Percentiles rank a stretch among this genome's conserved stretches.
These are phyloP conservation scores for Lepiota brunneoincarnata DNA, from an alignment of 768 basidiomycete genomes.

Conservation along the genomic window DNA sequence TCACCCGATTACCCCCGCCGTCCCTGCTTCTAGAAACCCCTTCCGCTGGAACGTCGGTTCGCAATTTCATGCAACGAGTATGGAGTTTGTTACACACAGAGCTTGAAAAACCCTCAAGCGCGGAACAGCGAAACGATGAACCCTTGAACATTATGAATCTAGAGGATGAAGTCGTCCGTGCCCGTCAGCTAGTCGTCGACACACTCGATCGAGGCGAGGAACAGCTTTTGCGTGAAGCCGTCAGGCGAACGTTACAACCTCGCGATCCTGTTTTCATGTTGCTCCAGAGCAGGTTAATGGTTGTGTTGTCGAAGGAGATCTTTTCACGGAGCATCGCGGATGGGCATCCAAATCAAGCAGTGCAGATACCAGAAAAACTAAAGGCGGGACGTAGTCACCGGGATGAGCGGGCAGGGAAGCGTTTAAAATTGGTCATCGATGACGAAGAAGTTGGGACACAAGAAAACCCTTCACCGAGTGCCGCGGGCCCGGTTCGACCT, in stretches of 20 bases:
- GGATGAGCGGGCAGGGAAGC: slow-evolving; percentile 17
- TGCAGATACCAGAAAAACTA: slow-evolving; percentile 30
- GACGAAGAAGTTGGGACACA: not conserved
- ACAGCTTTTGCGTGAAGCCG: slow-evolving; percentile 50
- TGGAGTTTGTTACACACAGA: slow-evolving; percentile 53
- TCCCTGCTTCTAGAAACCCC: not conserved
- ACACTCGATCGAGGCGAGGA: slow-evolving; percentile 42
- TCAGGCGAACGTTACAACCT: slow-evolving; percentile 59
- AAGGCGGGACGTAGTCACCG: slow-evolving; percentile 28
- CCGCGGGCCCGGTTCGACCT: slow-evolving; percentile 8
- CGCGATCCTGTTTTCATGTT: slow-evolving; percentile 67
- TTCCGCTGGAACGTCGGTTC: slow-evolving; percentile 11
- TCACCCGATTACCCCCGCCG: slow-evolving; percentile 41
- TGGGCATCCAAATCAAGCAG: not conserved
- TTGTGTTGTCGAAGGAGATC: slow-evolving; percentile 25
- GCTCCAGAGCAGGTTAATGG: slow-evolving; percentile 56
- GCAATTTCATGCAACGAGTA: slow-evolving; percentile 53
- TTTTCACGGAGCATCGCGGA: not conserved
- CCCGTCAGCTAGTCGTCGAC: slow-evolving; percentile 28
- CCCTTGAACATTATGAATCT: slow-evolving; percentile 63
- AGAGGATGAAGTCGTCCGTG: slow-evolving; percentile 70
- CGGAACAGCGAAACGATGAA: slow-evolving; percentile 14
- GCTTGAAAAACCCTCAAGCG: slow-evolving; percentile 17
- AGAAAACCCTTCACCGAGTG: not conserved
- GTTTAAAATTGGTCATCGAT: slow-evolving; percentile 17